These are phyloP conservation scores for Ceratobasidium sp. DNA, from an alignment of 1,284 basidiomycete species.

Conservation along the genomic window DNA sequence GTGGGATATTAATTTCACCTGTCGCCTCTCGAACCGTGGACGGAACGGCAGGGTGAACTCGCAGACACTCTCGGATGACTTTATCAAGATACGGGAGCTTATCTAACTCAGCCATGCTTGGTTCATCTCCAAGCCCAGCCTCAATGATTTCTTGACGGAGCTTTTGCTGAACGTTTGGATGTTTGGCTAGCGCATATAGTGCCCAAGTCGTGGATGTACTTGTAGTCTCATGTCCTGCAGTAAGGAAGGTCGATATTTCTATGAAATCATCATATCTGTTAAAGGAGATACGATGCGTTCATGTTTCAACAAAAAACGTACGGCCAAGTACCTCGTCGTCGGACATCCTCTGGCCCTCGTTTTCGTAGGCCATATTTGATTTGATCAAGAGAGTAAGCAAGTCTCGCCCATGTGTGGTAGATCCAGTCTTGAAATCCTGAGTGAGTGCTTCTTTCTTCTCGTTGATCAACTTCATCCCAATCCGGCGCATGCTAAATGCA, in stretches of 20 bases:
- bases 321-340: conserved; percentile 40
- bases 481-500: conserved; percentile 44
- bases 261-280: conserved; percentile 45
- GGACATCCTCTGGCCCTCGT: conserved; percentile 39
- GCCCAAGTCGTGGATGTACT: conserved; percentile 55
- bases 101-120: conserved; percentile 51
- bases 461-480: conserved; percentile 49
- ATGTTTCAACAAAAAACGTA: background rate
- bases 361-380: conserved; percentile 52
- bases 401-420: conserved; percentile 44
- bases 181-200: conserved; percentile 65
- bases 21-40: conserved; percentile 44
- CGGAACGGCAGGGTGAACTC: conserved; percentile 45
- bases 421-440: conserved; percentile 29
- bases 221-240: conserved; percentile 35
- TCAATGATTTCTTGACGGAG: conserved; percentile 72
- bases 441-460: conserved; percentile 48
- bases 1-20: conserved; percentile 49
- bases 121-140: conserved; percentile 53
- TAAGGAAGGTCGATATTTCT: conserved; percentile 12
- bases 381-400: conserved; percentile 45
- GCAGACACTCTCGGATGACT: conserved; percentile 49
- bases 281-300: background rate
- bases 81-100: conserved; percentile 51
- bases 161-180: conserved; percentile 65